Evolutionary conservation across 2,329 filamentous ascomycete species (phyloP), one percentile per base, ranked within the genome.

Genomic region (Ramularia endophylla): DNA sequence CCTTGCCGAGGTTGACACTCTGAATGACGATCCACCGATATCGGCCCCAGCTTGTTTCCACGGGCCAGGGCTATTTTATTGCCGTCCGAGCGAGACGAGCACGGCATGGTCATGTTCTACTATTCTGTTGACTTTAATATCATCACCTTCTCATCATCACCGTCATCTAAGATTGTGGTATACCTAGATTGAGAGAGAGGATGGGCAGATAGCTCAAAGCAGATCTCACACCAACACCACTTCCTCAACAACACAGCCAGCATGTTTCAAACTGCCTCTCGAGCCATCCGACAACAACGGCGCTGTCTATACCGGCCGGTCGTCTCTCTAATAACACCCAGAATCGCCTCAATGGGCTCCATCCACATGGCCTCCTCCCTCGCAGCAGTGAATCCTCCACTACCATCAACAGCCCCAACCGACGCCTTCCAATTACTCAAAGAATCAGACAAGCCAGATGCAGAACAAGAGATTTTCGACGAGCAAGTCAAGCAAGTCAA

Each of bases 341-440:
- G 59, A 41, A 50, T 41, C 5, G 34, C 56, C 8, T 52, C 56
- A 18, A 48, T 45, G 35, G 50, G 50, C 18, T 39, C 53, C n/a
- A 40, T 46, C 4, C 44, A 49, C 36, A 63, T 83, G 77, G 68
- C 78, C 27, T 64, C 57, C 45, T 66, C 71, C 16, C 61, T 71
- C 32, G 62, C 73, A 33, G 60, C 76, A 9, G 75, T 81, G 31
- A 61, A 77, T 12, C 78, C 80, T 17, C 78, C 81, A 12, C 63
- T 86, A 17, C 80, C 81, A 12, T 69, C 72, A 15, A 65, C 71
- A 7, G 68, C 80, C 2, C 73, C 84, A 0, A 78, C 84, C 43
- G 87, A 94, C 59, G 77, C 85, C 19, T 95, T 90, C 68, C 90
- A 95, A 63, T 75, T 95, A 11, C 75, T 95, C 1, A 75, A 87